phyloP scores from a whole-genome alignment of 768 basidiomycete species.

The Kwoniella sp. region DNA sequence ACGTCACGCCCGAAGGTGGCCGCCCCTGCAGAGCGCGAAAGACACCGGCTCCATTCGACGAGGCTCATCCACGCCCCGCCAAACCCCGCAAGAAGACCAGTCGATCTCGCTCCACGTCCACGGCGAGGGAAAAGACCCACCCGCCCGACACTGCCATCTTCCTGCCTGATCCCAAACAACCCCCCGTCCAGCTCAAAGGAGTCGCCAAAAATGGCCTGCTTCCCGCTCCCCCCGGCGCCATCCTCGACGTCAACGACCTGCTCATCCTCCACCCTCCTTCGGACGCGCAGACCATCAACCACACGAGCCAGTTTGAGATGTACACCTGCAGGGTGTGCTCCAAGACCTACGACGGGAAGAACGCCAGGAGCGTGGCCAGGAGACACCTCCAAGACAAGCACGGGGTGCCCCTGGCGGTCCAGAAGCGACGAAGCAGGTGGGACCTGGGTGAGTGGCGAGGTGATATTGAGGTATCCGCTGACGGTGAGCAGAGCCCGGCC shows the following conservation, averaged over 20 bases:
- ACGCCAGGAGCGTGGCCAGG: slow-evolving; percentile 52
- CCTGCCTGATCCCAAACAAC: slow-evolving; percentile 11
- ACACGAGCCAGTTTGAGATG: slow-evolving; percentile 31
- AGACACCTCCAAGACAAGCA: slow-evolving; percentile 53
- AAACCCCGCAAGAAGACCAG: too few species aligned
- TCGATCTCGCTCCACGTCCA: too few species aligned
- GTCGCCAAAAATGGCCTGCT: slow-evolving; percentile 17
- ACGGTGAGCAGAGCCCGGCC: slow-evolving; percentile 46
- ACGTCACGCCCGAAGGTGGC: too few species aligned
- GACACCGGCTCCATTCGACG: too few species aligned
- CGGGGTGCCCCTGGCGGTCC: slow-evolving; percentile 50
- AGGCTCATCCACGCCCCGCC: too few species aligned
- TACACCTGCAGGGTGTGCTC: slow-evolving; percentile 47
- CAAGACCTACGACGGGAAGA: slow-evolving; percentile 53
- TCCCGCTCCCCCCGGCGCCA: slow-evolving; percentile 21
- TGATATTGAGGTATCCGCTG: too few species aligned
- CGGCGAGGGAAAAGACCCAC: too few species aligned
- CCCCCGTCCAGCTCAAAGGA: slow-evolving; percentile 14
- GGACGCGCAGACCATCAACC: not conserved
- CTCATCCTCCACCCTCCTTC: slow-evolving; percentile 33
- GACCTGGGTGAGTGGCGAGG: slow-evolving; percentile 52
- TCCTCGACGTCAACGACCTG: slow-evolving; percentile 30
- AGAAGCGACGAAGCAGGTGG: slow-evolving; percentile 52
- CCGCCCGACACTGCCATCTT: slow-evolving; percentile 5
- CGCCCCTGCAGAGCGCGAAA: too few species aligned